phyloP scores from a whole-genome alignment of 1,284 basidiomycete species.

The Schizophyllum commune region DNA sequence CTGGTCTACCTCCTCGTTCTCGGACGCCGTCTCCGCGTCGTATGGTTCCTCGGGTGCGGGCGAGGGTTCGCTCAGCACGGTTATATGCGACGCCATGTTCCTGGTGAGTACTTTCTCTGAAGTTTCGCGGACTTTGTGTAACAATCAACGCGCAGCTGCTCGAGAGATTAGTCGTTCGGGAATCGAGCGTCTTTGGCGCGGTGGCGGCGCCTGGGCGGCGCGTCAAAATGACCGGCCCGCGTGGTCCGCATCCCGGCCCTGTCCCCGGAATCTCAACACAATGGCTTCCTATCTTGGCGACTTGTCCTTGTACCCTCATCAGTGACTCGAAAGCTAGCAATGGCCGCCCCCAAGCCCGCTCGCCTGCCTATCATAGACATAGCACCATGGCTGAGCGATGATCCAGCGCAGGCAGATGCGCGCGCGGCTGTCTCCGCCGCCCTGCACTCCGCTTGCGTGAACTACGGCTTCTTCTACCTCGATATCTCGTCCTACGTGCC shows the following conservation, averaged over 20 bases:
- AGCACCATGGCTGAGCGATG: conserved; percentile 40
- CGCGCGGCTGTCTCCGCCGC: conserved; percentile 45
- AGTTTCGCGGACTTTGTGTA: no score
- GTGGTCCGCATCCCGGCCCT: background rate
- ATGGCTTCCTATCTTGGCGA: background rate
- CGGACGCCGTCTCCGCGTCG: conserved; percentile 9
- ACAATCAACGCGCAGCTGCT: no score
- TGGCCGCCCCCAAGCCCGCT: conserved; percentile 3
- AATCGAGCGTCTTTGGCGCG: background rate
- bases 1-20: conserved; percentile 52
- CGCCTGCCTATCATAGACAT: conserved; percentile 51
- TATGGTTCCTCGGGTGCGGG: conserved; percentile 2
- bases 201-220: background rate
- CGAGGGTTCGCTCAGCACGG: background rate
- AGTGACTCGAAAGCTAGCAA: background rate
- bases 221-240: background rate
- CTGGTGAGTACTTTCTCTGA: background rate
- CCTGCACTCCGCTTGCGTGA: conserved; percentile 65
- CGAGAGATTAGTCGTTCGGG: no score
- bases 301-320: background rate
- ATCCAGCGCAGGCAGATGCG: conserved; percentile 21
- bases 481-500: conserved; percentile 50
- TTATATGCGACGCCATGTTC: conserved; percentile 7
- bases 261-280: background rate
- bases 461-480: conserved; percentile 86